Evolutionary conservation across 305 asterid species (phyloP).

Genomic region (Petunia hybrid): DNA sequence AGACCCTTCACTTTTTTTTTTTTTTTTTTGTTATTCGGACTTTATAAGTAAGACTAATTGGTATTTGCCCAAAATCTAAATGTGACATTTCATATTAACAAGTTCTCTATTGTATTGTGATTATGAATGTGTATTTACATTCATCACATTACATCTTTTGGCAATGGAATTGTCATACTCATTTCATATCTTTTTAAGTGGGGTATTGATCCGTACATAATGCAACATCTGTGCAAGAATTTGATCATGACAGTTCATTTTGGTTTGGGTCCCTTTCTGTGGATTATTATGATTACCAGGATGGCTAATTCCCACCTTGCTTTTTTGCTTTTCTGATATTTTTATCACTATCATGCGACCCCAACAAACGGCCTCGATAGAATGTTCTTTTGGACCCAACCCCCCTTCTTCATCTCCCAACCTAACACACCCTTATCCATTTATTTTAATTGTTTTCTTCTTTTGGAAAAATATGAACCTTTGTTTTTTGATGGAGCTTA

Average conservation of each 20-base stretch:
- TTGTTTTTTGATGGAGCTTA: neutral
- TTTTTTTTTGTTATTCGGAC: neutral
- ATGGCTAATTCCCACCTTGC: slow-evolving; percentile 15
- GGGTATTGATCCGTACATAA: slow-evolving; percentile 42
- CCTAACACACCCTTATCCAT: slow-evolving; percentile 25
- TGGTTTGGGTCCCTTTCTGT: slow-evolving; percentile 36
- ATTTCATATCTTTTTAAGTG: slow-evolving; percentile 14
- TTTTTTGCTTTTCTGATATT: slow-evolving; percentile 23
- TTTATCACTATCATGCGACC: slow-evolving; percentile 27
- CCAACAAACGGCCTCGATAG: slow-evolving; percentile 42
- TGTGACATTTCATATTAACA: too few species aligned
- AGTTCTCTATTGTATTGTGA: too few species aligned
- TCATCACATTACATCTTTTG: neutral
- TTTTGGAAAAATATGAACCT: neutral
- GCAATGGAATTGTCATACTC: neutral
- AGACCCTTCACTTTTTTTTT: neutral
- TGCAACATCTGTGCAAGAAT: slow-evolving; percentile 38
- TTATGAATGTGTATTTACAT: neutral
- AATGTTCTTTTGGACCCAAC: slow-evolving; percentile 39
- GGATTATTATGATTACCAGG: slow-evolving; percentile 39
- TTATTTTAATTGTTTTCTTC: neutral
- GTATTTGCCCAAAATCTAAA: too few species aligned
- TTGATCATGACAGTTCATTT: slow-evolving; percentile 51
- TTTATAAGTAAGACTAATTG: too few species aligned
- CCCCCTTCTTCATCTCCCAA: neutral